These are phyloP conservation scores for Stephania japonica DNA, from an alignment of 164 flowering plant species.

Conservation along the genomic window DNA sequence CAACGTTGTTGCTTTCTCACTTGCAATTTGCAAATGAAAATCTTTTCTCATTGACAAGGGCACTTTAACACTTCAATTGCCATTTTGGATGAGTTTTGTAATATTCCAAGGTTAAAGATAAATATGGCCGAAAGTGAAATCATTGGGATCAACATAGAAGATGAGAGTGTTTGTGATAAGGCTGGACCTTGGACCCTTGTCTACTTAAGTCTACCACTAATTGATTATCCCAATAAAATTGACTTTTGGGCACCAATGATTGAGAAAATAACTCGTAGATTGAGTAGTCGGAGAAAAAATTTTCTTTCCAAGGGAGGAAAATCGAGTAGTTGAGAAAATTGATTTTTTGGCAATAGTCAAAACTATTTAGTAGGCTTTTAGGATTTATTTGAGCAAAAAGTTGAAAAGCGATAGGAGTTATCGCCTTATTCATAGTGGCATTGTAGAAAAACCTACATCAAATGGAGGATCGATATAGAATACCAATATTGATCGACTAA, in stretches of 20 bases:
- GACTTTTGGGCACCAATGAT: not conserved
- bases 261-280: not conserved
- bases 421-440: not conserved
- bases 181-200: not conserved
- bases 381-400: not conserved
- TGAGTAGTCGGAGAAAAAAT: not conserved
- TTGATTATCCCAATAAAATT: not conserved
- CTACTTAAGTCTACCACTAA: not conserved
- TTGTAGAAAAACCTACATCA: not conserved
- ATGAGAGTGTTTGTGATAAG: not conserved
- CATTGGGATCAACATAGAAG: not conserved
- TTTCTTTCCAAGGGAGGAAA: not conserved
- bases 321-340: too few species aligned
- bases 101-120: not conserved
- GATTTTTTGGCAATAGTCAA: not conserved
- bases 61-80: too few species aligned
- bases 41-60: not conserved
- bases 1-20: not conserved
- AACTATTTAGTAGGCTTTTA: not conserved
- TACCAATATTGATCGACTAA: not conserved
- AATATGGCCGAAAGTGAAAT: not conserved
- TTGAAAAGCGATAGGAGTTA: not conserved
- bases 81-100: too few species aligned
- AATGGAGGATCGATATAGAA: not conserved
- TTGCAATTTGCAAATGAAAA: not conserved